These are phyloP conservation scores for Mortierella sp. DNA, from an alignment of 371 early-diverging fungal species.

Conservation along the genomic window DNA sequence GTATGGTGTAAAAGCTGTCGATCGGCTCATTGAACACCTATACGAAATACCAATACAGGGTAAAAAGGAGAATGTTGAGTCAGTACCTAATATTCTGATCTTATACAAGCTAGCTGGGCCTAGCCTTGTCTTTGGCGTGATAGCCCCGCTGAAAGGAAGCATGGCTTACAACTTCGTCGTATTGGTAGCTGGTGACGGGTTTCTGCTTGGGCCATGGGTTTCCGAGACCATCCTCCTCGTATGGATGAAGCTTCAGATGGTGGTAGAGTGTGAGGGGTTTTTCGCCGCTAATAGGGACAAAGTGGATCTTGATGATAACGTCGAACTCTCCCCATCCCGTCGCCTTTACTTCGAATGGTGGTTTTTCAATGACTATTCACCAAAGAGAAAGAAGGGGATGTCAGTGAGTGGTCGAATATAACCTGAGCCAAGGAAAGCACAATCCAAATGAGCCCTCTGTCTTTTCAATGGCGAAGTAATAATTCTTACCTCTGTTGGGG, in stretches of 20 bases:
- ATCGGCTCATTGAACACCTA: constrained; percentile 92
- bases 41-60: background rate
- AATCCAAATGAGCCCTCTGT: background rate
- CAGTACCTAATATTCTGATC: too few species aligned
- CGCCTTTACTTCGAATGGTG: constrained; percentile 95
- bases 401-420: background rate
- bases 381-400: background rate
- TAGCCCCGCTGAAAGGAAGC: background rate
- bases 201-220: constrained; percentile 81
- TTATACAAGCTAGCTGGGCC: too few species aligned
- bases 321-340: constrained; percentile 99
- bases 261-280: constrained; percentile 89
- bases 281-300: constrained; percentile 82
- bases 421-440: background rate
- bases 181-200: constrained; percentile 80
- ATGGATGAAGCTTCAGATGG: constrained; percentile 85
- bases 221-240: constrained; percentile 75
- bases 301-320: constrained; percentile 91
- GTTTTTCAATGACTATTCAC: constrained; percentile 75
- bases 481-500: constrained; percentile 78
- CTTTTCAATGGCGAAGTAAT: background rate
- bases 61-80: constrained; percentile 7
- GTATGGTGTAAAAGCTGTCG: constrained; percentile 81
- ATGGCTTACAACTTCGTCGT: constrained; percentile 81
- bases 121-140: too few species aligned